A percentile compares a stretch with the other conserved stretches of the same genome.
These are phyloP conservation scores for Inosperma sp. DNA, from an alignment of 768 basidiomycete species.

Conservation along the genomic window DNA sequence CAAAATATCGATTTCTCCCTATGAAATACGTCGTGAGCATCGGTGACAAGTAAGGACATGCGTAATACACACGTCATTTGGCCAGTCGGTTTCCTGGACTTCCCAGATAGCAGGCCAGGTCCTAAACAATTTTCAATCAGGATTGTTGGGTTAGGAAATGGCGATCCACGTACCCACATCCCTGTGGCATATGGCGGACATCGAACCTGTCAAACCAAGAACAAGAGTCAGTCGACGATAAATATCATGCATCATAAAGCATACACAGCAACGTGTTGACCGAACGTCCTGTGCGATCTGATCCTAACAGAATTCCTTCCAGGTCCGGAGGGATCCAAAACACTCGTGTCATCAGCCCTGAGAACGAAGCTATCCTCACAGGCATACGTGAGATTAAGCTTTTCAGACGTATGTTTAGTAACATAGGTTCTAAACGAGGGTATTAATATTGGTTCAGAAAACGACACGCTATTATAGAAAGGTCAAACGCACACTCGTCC, in stretches of 20 bases:
- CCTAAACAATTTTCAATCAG: constrained; percentile 15
- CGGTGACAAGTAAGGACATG: not conserved
- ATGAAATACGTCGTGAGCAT: not conserved
- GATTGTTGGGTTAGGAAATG: not conserved
- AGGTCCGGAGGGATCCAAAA: constrained; percentile 37
- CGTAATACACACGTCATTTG: constrained; percentile 29
- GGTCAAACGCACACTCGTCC: too few relatives aligned
- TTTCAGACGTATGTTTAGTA: constrained; percentile 31
- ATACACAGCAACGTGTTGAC: constrained; percentile 47
- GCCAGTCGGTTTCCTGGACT: constrained; percentile 48
- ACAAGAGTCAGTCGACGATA: not conserved
- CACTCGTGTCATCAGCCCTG: constrained; percentile 41
- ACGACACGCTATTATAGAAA: too few relatives aligned
- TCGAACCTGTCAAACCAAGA: constrained; percentile 27
- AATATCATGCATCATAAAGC: constrained; percentile 14
- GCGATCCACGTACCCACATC: constrained; percentile 27
- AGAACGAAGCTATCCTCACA: constrained; percentile 41
- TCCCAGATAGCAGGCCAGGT: constrained; percentile 57
- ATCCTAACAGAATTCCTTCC: constrained; percentile 53
- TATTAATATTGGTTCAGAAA: too few relatives aligned
- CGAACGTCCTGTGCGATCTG: constrained; percentile 44
- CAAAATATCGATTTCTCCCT: constrained; percentile 41
- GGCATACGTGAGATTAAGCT: constrained; percentile 44
- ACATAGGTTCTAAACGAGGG: constrained; percentile 46
- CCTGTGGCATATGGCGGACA: constrained; percentile 36